Base-by-base conservation (phyloP, 1,139 yeast species). In the Suhomyces bribrorum region DNA sequence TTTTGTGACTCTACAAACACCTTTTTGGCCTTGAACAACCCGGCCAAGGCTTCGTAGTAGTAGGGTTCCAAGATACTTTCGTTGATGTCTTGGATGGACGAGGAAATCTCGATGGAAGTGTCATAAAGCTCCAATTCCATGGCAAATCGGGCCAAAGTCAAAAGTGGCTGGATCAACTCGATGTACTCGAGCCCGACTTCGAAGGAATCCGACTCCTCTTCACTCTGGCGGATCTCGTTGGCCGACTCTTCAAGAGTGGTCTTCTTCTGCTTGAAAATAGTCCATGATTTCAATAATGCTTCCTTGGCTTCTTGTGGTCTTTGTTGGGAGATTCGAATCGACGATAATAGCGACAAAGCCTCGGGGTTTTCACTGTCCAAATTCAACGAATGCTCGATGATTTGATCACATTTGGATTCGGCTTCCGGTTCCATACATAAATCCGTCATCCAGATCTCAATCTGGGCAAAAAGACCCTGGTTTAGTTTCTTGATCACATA, bases 391-490 rank as follows among this genome's bases (percentile, higher is more conserved):
- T 77, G 78, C 5, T 76, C 64, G 36, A 90, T 83, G 49, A 87
- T 70, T 39, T 74, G 74, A 51, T 89, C 86, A 64, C 98, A 94
- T 58, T 79, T 76, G 5, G 61, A 31, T 61, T 92, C 98, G 2
- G 98, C 97, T 51, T 84, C 83, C 5, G 80, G 80, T 51, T 87
- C 95, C 96, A 90, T 89, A 59, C 97, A 90, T 48, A 92, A 71
- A 66, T 92, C 99, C 1, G 99, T 94, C 98, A 92, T 92, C 97
- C 97, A 92, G 44, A 94, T 87, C 62, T 92, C 99, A 53, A 92
- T 85, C 66, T 84, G 76, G 8, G 96, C 85, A 49, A 90, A 82
- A 22, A 88, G 69, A 0, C 94, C 96, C 55, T 81, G 86, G 48
- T 85, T 81, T 40, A 82, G 51, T 53, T 81, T 82, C 45, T 69